Percentiles rank a stretch among this genome's conserved stretches.
phyloP scores from a whole-genome alignment of 352 stramenopile genomes.

The Saprolegnia parasitica region DNA sequence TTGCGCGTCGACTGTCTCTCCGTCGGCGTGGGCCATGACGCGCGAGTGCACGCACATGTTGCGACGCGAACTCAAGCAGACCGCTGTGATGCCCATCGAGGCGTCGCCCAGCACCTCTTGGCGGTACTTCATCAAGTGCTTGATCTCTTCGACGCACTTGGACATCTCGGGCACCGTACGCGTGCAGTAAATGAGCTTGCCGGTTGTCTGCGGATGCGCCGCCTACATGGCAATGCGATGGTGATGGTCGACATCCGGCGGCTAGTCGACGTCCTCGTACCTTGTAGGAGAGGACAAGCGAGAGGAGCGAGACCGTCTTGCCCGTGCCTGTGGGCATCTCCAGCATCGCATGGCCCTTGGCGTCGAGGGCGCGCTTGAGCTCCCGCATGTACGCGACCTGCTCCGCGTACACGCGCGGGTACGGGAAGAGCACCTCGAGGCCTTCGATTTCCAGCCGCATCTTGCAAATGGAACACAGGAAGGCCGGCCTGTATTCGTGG shows the following conservation, averaged over 20 bases:
- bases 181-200: constrained; percentile 99
- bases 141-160: constrained; percentile 97
- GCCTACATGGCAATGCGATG: constrained; percentile 60
- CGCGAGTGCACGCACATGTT: constrained; percentile 99
- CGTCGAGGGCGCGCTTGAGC: constrained; percentile 96
- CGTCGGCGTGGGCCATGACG: constrained; percentile 94
- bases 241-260: too few species aligned
- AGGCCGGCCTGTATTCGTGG: not conserved
- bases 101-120: constrained; percentile 53
- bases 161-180: constrained; percentile 99
- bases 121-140: constrained; percentile 87
- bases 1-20: constrained; percentile 95
- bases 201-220: constrained; percentile 88
- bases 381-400: constrained; percentile 99
- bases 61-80: constrained; percentile 89
- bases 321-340: constrained; percentile 99
- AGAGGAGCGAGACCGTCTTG: constrained; percentile 97
- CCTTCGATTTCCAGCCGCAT: constrained; percentile 95
- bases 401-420: constrained; percentile 96
- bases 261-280: not conserved
- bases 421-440: constrained; percentile 98
- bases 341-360: constrained; percentile 94
- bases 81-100: constrained; percentile 60
- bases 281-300: constrained; percentile 93
- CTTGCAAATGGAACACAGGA: constrained; percentile 15